phyloP scores from a whole-genome alignment of 257 asterid genomes.

The Hygrophila difformis region DNA sequence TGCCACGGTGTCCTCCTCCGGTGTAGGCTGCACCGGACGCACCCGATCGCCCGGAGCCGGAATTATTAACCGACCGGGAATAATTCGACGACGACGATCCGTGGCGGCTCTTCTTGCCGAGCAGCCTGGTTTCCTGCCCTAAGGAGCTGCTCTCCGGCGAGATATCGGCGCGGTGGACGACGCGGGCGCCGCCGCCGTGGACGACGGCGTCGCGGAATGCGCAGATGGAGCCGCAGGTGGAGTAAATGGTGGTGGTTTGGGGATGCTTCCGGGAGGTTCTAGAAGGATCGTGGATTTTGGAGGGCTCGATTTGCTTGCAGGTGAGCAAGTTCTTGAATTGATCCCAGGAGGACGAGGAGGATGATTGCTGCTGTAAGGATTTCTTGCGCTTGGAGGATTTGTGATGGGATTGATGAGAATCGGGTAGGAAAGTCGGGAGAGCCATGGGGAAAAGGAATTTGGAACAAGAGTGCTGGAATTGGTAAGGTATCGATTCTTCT shows the following conservation, averaged over 20 bases:
- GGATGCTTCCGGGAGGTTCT: too few species aligned
- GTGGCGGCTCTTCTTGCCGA: constrained; percentile 26
- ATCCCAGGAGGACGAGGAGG: constrained; percentile 50
- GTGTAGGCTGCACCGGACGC: neutral
- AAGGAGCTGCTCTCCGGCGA: constrained; percentile 34
- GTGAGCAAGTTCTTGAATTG: constrained; percentile 55
- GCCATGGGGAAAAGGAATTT: neutral
- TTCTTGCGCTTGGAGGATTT: neutral
- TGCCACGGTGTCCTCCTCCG: constrained; percentile 41
- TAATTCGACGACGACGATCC: constrained; percentile 34
- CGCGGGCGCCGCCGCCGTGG: constrained; percentile 36
- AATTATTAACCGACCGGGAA: constrained; percentile 10
- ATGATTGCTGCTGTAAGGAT: neutral
- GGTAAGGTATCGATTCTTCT: neutral
- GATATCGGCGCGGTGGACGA: constrained; percentile 45
- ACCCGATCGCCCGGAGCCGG: too few species aligned
- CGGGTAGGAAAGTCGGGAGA: too few species aligned
- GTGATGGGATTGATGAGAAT: too few species aligned
- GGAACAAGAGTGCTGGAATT: neutral
- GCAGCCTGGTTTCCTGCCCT: constrained; percentile 39
- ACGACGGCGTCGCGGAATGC: constrained; percentile 43
- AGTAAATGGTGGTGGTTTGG: too few species aligned
- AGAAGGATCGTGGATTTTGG: constrained; percentile 50
- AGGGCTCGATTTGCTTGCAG: constrained; percentile 44
- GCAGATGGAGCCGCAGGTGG: constrained; percentile 46